phyloP scores from a whole-genome alignment of 176 grass and related monocot genomes.

The Thalia dealbata region DNA sequence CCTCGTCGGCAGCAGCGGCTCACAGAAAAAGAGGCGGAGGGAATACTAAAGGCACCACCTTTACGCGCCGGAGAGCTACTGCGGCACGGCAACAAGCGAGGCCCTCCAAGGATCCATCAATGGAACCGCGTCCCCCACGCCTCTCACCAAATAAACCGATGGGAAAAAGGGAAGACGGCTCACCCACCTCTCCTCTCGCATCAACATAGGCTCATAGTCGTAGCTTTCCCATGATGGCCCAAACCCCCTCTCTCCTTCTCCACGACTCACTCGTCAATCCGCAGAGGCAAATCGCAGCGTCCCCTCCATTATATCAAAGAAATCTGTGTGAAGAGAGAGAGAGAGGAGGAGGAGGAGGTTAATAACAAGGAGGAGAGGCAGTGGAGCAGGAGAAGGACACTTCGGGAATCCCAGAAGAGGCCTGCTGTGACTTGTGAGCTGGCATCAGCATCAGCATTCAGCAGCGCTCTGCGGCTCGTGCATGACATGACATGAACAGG shows the following conservation, averaged over 20 bases:
- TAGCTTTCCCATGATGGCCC: slow-evolving; percentile 5
- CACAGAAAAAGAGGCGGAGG: slow-evolving; percentile 4
- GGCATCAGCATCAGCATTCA: background rate
- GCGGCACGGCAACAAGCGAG: background rate
- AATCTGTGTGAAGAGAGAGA: background rate
- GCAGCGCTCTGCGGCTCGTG: background rate
- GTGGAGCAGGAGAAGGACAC: background rate
- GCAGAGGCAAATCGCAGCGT: background rate
- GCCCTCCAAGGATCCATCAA: slow-evolving; percentile 4
- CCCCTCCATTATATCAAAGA: background rate
- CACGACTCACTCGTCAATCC: background rate
- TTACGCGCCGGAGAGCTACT: slow-evolving; percentile 6
- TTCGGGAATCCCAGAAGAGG: slow-evolving; percentile 18
- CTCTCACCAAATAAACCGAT: slow-evolving; percentile 21
- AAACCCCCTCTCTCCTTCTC: slow-evolving; percentile 4
- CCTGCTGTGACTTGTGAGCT: background rate
- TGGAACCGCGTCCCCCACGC: slow-evolving; percentile 1
- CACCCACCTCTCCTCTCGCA: background rate
- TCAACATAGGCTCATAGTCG: background rate
- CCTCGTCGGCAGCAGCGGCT: slow-evolving; percentile 7
- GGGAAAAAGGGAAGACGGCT: background rate
- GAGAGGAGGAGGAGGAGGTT: background rate
- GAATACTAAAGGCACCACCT: slow-evolving; percentile 4
- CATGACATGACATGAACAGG: slow-evolving; percentile 21
- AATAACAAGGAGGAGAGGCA: background rate